Evolutionary conservation across 164 flowering plant genomes (phyloP).

Genomic region (Liquidambar formosana): DNA sequence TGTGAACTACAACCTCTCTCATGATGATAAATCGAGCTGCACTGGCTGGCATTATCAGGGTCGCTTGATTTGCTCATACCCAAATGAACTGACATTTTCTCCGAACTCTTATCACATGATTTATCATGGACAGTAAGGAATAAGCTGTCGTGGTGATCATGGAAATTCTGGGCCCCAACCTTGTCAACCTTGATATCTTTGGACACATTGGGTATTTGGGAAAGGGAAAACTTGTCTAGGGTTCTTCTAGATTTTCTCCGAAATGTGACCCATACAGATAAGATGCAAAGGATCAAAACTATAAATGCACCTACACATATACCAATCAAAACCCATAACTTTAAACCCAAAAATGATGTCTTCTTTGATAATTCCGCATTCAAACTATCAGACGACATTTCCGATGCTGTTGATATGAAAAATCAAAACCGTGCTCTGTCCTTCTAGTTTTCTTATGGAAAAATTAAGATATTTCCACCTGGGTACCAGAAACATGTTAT

Average conservation of each 20-base stretch:
- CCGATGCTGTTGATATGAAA: constrained; percentile 1
- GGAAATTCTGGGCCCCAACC: constrained; percentile 46
- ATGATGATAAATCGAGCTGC: constrained; percentile 64
- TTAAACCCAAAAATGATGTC: constrained; percentile 53
- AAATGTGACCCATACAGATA: constrained; percentile 60
- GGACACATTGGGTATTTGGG: constrained; percentile 69
- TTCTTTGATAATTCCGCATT: constrained; percentile 49
- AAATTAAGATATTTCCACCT: constrained; percentile 30
- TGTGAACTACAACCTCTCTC: constrained; percentile 73
- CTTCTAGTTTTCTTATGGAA: not conserved
- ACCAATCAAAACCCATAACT: constrained; percentile 78
- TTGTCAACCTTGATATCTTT: constrained; percentile 81
- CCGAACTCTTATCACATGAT: constrained; percentile 47
- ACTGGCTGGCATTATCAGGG: constrained; percentile 66
- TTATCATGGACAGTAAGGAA: constrained; percentile 41
- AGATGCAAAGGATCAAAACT: constrained; percentile 54
- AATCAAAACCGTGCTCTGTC: constrained; percentile 2
- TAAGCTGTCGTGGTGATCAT: constrained; percentile 46
- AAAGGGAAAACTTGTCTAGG: constrained; percentile 38
- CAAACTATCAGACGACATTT: constrained; percentile 56
- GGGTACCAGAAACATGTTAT: constrained; percentile 14
- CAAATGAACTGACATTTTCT: constrained; percentile 64
- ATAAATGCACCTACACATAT: constrained; percentile 65
- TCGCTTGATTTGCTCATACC: constrained; percentile 72
- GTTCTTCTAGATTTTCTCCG: constrained; percentile 59